phyloP scores from a whole-genome alignment of 306 rosid species.

The Inga oerstediana region DNA sequence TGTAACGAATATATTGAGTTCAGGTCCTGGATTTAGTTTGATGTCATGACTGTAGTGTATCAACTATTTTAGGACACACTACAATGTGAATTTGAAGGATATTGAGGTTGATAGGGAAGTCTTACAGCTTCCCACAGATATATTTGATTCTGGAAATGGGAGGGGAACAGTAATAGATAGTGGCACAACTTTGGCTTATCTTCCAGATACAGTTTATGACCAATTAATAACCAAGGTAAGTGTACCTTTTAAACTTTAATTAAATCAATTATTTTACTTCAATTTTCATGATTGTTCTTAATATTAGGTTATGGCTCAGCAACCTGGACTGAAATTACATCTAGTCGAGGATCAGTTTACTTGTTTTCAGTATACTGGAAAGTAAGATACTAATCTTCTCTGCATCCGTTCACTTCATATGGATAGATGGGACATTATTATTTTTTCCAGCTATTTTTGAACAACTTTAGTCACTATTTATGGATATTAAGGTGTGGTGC shows the following conservation, averaged over 20 bases:
- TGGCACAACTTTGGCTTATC: constrained; percentile 94
- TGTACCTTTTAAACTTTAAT: constrained; percentile 11
- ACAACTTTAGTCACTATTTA: constrained; percentile 7
- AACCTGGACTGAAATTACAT: constrained; percentile 61
- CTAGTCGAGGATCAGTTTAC: constrained; percentile 61
- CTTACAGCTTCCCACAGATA: constrained; percentile 74
- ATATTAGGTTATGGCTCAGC: constrained; percentile 67
- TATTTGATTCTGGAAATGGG: constrained; percentile 63
- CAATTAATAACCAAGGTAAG: constrained; percentile 59
- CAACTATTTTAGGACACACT: constrained; percentile 75
- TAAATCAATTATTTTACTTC: constrained; percentile 27
- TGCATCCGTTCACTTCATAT: constrained; percentile 16
- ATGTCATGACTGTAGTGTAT: constrained; percentile 44
- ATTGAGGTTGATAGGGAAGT: constrained; percentile 73
- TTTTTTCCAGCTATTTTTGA: constrained; percentile 23
- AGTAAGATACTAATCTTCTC: constrained; percentile 53
- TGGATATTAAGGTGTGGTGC: constrained; percentile 10
- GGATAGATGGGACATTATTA: not conserved
- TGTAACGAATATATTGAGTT: constrained; percentile 35
- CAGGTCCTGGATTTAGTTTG: constrained; percentile 42
- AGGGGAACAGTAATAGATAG: constrained; percentile 88
- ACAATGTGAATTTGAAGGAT: constrained; percentile 78
- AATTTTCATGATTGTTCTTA: constrained; percentile 37
- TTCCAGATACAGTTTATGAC: constrained; percentile 62
- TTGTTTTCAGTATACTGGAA: constrained; percentile 61